Base-by-base conservation (phyloP, 495 filamentous ascomycete genomes). In the Aspergillus coremiiformis region DNA sequence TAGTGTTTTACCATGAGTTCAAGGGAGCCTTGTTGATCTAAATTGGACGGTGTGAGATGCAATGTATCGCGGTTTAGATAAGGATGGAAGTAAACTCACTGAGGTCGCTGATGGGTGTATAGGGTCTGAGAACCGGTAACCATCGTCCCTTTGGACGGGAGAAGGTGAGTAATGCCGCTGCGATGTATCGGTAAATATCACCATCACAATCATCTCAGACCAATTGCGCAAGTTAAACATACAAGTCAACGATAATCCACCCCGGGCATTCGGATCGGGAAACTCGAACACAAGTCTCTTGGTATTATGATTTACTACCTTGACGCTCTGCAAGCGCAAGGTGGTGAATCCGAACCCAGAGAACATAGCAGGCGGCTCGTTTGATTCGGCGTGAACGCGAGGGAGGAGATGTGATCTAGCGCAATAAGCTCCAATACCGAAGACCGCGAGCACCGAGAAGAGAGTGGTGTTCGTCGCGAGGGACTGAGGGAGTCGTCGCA, bases 1-100 rank as follows among this genome's bases (percentile, higher is more conserved):
- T 87, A 87, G 44, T 73, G 68, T 61, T 86, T 87, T 4, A 87
- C 74, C 49, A 84, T 71, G 2, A 87, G 57, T 44, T 82, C 79
- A 29, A 85, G 50, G 53, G 62, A 70, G 27, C 81, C 81, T 4
- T 71, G 67, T 55, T 78, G 69, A 27, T 76, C 78, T 83, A 57
- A 9, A 5, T 39, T 33, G n/a, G n/a, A n/a, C n/a, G n/a, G n/a
- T n/a, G n/a, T n/a, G n/a, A n/a, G n/a, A n/a, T n/a, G n/a, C n/a
- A n/a, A n/a, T n/a, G n/a, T n/a, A n/a, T n/a, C n/a, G n/a, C n/a
- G 24, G 19, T 27, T 30, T 33, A 7, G 8, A 30, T 12, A 33
- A 54, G 29, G 35, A 43, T 0, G 9, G 8, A 7, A 48, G 5
- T 39, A n/a, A n/a, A 44, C 45, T 26, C 70, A 83, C 80, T 67